Percentiles rank a stretch among this genome's conserved stretches.
phyloP scores from a whole-genome alignment of 2,329 filamentous ascomycete genomes.

The Talaromyces sp. region DNA sequence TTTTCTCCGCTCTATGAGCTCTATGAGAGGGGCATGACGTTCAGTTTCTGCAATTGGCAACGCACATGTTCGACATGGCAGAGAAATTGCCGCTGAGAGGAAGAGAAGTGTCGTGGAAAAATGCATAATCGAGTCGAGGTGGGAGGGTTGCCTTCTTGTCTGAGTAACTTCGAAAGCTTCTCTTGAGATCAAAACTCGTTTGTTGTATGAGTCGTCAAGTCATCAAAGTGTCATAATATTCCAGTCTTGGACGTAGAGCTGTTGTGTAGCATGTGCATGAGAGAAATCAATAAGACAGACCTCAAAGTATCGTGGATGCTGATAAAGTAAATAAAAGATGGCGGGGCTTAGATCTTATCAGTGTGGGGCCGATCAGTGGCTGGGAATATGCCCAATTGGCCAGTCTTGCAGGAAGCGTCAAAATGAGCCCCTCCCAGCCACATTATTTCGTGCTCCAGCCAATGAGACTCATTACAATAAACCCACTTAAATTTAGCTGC shows the following conservation, averaged over 20 bases:
- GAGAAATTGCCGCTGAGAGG: not conserved
- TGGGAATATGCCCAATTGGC: not conserved
- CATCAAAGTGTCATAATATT: not conserved
- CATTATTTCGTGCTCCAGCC: not conserved
- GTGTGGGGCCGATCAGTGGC: conserved; percentile 1
- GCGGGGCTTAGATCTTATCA: conserved; percentile 7
- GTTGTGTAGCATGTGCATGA: not conserved
- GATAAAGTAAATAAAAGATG: conserved; percentile 7
- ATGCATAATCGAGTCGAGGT: not conserved
- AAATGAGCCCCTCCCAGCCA: conserved; percentile 8
- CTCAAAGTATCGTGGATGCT: not conserved
- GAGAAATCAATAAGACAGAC: not conserved
- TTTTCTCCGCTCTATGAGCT: not conserved
- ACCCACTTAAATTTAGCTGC: not conserved
- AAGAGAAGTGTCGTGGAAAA: not conserved
- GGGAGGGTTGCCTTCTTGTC: not conserved
- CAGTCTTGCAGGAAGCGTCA: not conserved
- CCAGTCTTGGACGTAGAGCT: too few relatives aligned
- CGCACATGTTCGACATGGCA: not conserved
- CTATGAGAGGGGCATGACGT: not conserved
- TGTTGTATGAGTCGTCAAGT: not conserved
- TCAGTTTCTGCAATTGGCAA: conserved; percentile 11
- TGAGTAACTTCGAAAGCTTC: not conserved
- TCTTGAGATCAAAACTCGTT: not conserved
- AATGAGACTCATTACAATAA: not conserved